Base-by-base conservation (phyloP, 805 yeast species). In the Komagataella ulmi region DNA sequence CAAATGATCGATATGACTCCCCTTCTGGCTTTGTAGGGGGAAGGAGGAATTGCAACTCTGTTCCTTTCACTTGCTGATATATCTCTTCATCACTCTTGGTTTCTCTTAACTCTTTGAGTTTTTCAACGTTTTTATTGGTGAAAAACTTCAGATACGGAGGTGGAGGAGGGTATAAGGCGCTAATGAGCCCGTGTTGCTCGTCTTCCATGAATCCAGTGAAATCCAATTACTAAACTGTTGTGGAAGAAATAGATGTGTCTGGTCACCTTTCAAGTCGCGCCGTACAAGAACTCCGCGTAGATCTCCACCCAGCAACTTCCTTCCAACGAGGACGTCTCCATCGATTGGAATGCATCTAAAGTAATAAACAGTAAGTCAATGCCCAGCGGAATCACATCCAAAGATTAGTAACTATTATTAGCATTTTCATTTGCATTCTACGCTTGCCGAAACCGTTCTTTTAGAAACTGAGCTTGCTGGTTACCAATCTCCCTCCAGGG, bases 131-230 rank as follows among this genome's bases (percentile, higher is more conserved):
- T 54, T 79, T 86, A 3, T 69, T 61, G 0, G 96, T 87, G 70
- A 88, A 91, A 59, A 74, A 79, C 61, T 80, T 78, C 57, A 80
- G 77, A 61, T 79, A 88, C 7, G 86, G 85, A 7, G 99, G 99
- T 2, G 99, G 98, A 1, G 95, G 95, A 2, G 99, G 99, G 58
- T 87, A 93, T 46, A 91, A 72, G 6, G 96, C 80, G 14, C 96
- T 76, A 43, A 75, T 67, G 21, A 57, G 49, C 21, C 54, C 58
- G 6, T 30, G 40, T 10, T 30, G 40, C 40, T 30, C 40, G 40
- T 30, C 40, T 12, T 58, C 61, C 4, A 51, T 51, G 47, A 10
- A 10, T 3, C 21, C 57, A 14, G 14, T 30, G 40, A 30, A 10
- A n/a, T 30, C 40, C 12, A 30, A 30, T 10, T 30, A 14, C 12